Evolutionary conservation across 805 yeast genomes (phyloP).

Genomic region (Metschnikowia noctiluminum): DNA sequence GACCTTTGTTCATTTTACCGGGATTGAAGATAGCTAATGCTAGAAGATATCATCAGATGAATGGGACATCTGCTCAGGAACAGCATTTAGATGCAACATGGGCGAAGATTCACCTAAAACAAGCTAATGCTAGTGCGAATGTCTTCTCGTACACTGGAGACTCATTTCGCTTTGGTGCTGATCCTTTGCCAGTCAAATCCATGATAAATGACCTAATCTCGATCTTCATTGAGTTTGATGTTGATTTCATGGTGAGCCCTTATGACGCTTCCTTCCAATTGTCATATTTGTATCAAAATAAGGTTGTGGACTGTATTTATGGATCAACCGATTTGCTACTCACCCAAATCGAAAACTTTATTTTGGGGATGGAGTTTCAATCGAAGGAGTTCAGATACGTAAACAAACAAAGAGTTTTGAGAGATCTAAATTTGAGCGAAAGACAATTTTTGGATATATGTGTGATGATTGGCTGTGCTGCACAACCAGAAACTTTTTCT

Average conservation of each 20-base stretch:
- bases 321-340: slow-evolving; percentile 82
- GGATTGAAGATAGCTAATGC: slow-evolving; percentile 53
- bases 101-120: slow-evolving; percentile 32
- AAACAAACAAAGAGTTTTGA: slow-evolving; percentile 53
- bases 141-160: slow-evolving; percentile 30
- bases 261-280: slow-evolving; percentile 78
- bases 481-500: slow-evolving; percentile 64
- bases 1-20: slow-evolving; percentile 76
- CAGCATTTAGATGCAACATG: slow-evolving; percentile 41
- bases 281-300: slow-evolving; percentile 58
- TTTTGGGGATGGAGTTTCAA: slow-evolving; percentile 66
- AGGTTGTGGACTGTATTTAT: slow-evolving; percentile 67
- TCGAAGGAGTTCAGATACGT: slow-evolving; percentile 64
- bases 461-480: slow-evolving; percentile 72
- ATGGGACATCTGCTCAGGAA: slow-evolving; percentile 36
- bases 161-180: slow-evolving; percentile 50
- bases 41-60: slow-evolving; percentile 31
- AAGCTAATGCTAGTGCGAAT: slow-evolving; percentile 16
- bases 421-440: slow-evolving; percentile 57
- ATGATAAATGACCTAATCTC: slow-evolving; percentile 54
- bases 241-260: slow-evolving; percentile 78
- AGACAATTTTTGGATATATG: slow-evolving; percentile 74
- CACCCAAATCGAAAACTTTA: slow-evolving; percentile 62
- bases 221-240: slow-evolving; percentile 50
- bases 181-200: slow-evolving; percentile 48